Evolutionary conservation across 228 moss, liverwort and hornwort species (phyloP), one percentile per base, ranked within the genome.

Genomic region (Sphagnum magellanicum): DNA sequence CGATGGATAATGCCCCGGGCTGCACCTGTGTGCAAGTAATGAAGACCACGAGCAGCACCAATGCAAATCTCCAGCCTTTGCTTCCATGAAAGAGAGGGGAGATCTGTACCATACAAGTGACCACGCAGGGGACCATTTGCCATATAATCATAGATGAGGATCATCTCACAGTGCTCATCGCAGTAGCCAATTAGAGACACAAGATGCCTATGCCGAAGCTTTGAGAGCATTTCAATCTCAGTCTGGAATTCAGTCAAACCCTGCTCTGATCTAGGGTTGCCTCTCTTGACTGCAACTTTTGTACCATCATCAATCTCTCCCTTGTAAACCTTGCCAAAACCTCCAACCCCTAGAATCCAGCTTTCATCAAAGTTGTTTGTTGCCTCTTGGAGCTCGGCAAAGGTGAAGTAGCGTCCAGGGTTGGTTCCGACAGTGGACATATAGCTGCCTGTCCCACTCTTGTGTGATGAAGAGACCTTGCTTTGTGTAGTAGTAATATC

Each of bases 11-110:
- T 98, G 0, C 97, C 97, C 68, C 91, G 93, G 0, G 91, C 93
- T 0, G 97, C 97, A 55, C 97, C 97, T 0, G 97, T 98, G 68
- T 98, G 97, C 4, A 98, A 91, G 73, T 98, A 98, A 68, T 98
- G 97, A 49, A 98, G 60, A 10, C 97, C 97, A 14, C 97, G 83
- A 4, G 97, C 97, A 1, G 97, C 87, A 32, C 97, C 97, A 1
- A 98, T 91, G 63, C 93, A 93, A 66, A 98, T 98, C 76, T 98
- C 97, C 53, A 98, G 82, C 51, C 97, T 83, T 72, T 98, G 97
- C 82, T 93, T 93, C 97, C 97, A 98, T 1, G 93, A 79, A 0
- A 98, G 87, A 16, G 85, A 70, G n/a, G 93, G 85, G 58, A 87
- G 71, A 48, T 93, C 93, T 3, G 89, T 91, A 4, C 93, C 93